Conservation (phyloP, 192 early-diverging fungal species). For the Geosiphon pyriformis region DNA sequence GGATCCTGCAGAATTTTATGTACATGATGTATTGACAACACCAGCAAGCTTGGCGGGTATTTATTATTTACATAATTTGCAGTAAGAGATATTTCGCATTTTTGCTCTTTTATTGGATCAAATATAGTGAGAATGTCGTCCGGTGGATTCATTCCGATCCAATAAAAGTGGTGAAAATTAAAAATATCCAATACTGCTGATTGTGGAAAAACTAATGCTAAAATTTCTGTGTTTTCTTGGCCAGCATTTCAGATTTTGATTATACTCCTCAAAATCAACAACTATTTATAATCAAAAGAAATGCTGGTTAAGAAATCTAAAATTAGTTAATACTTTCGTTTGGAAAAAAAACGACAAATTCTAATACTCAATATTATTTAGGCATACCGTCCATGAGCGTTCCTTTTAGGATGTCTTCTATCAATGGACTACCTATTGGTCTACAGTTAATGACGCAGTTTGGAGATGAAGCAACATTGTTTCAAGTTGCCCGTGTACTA, state of each 20-base stretch:
- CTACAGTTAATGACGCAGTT: constrained; percentile 85
- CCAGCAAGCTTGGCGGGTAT: constrained; percentile 82
- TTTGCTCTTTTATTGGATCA: neutral
- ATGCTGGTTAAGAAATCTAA: too few relatives aligned
- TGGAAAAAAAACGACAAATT: too few relatives aligned
- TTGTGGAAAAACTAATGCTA: too few relatives aligned
- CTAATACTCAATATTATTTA: constrained; percentile 1
- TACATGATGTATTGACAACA: constrained; percentile 87
- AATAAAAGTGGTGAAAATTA: too few relatives aligned
- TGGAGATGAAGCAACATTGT: constrained; percentile 65
- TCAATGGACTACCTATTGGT: constrained; percentile 63
- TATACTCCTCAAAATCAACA: too few relatives aligned
- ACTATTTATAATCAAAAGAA: too few relatives aligned
- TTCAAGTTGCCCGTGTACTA: constrained; percentile 44
- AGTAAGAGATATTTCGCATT: neutral
- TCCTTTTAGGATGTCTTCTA: constrained; percentile 41
- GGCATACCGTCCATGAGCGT: constrained; percentile 63
- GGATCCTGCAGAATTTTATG: constrained; percentile 60
- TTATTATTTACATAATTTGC: constrained; percentile 29
- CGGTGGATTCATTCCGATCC: too few relatives aligned
- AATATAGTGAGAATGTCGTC: too few relatives aligned
- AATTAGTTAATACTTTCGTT: too few relatives aligned
- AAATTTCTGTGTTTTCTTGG: too few relatives aligned
- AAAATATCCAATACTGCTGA: too few relatives aligned
- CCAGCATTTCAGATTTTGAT: too few relatives aligned